A percentile compares a stretch with the other conserved stretches of the same genome.
Conservation (phyloP, 306 rosid species). For the Sophora flavescens region DNA sequence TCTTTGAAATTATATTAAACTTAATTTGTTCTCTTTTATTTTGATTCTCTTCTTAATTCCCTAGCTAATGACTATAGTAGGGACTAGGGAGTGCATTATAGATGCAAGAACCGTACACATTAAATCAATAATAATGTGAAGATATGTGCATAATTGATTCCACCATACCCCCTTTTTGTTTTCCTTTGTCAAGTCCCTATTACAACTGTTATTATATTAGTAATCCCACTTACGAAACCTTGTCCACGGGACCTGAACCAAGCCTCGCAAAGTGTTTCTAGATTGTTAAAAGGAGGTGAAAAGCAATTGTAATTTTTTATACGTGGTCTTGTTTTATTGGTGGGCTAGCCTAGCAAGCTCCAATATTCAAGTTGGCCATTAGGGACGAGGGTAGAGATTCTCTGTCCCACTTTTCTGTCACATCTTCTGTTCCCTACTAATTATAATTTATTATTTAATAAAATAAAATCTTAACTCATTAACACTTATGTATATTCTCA, state of each 20-base stretch:
- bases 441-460: too few species aligned
- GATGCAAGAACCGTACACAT: constrained; percentile 49
- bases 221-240: constrained; percentile 54
- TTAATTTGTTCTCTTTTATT: background rate
- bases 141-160: constrained; percentile 66
- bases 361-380: constrained; percentile 54
- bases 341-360: constrained; percentile 12
- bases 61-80: background rate
- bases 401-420: too few species aligned
- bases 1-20: constrained; percentile 60
- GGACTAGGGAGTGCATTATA: constrained; percentile 49
- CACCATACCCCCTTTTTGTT: background rate
- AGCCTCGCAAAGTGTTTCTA: constrained; percentile 61
- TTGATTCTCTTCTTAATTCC: constrained; percentile 40
- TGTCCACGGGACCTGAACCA: constrained; percentile 91
- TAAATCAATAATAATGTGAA: constrained; percentile 38
- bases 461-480: too few species aligned
- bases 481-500: too few species aligned
- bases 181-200: constrained; percentile 34
- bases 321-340: constrained; percentile 58
- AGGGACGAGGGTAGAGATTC: too few species aligned
- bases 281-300: constrained; percentile 58
- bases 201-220: constrained; percentile 29
- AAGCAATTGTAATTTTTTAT: constrained; percentile 46
- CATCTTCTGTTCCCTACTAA: too few species aligned